Percentiles rank a stretch among this genome's conserved stretches.
Conservation (phyloP, 371 early-diverging fungal species). For the Fennellomyces sp. region DNA sequence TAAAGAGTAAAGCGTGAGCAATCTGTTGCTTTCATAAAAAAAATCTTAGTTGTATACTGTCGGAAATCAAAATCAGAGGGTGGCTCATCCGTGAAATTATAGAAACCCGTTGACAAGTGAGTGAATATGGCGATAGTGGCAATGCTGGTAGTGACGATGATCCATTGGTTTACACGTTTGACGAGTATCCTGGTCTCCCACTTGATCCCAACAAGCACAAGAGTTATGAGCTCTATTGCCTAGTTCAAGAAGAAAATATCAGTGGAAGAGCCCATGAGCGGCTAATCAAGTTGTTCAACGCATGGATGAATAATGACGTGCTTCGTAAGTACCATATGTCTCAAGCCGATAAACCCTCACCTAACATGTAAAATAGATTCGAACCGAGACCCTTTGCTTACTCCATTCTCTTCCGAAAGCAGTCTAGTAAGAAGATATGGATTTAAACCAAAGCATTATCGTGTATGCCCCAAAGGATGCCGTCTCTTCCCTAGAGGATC, state of each 20-base stretch:
- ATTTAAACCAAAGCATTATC: background rate
- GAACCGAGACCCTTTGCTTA: background rate
- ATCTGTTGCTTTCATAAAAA: too few species aligned
- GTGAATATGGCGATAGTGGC: too few species aligned
- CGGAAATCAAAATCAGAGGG: too few species aligned
- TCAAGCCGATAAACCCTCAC: background rate
- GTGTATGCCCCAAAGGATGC: background rate
- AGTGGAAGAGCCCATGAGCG: background rate
- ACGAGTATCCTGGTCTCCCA: too few species aligned
- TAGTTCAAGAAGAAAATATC: background rate
- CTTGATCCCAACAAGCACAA: background rate
- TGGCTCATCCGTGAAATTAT: too few species aligned
- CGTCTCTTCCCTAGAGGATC: background rate
- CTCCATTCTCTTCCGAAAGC: background rate
- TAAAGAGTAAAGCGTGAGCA: too few species aligned
- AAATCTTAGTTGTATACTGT: too few species aligned
- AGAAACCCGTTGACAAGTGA: too few species aligned
- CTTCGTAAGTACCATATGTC: background rate
- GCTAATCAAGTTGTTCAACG: background rate
- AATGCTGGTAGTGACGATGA: too few species aligned
- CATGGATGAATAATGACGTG: background rate
- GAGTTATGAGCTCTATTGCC: background rate
- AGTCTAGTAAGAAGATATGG: background rate
- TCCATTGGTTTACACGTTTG: too few species aligned
- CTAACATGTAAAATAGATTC: background rate